These are phyloP conservation scores for Lentinula sp. DNA, from an alignment of 768 basidiomycete genomes.

Conservation along the genomic window DNA sequence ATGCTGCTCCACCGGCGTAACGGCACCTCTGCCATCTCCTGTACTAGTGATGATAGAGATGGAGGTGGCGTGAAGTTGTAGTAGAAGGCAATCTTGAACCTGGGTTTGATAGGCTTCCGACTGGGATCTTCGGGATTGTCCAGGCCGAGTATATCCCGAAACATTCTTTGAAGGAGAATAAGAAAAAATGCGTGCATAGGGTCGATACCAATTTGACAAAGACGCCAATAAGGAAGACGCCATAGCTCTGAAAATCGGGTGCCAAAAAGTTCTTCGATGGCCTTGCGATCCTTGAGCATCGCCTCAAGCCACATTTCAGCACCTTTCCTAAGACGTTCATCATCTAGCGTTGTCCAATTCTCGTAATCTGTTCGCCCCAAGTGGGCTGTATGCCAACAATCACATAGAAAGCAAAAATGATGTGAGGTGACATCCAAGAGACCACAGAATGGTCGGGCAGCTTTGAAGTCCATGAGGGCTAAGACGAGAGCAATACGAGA, in stretches of 20 bases:
- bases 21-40: neutral
- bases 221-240: constrained; percentile 28
- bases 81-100: neutral
- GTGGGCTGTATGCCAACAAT: neutral
- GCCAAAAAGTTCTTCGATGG: constrained; percentile 15
- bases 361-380: neutral
- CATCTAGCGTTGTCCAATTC: constrained; percentile 12
- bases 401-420: neutral
- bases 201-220: constrained; percentile 22
- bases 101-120: neutral
- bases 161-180: neutral
- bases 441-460: neutral
- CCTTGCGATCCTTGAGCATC: constrained; percentile 9
- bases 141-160: neutral
- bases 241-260: constrained; percentile 12
- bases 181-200: constrained; percentile 24
- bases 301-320: constrained; percentile 18
- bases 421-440: no score
- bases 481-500: neutral
- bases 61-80: neutral
- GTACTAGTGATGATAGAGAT: neutral
- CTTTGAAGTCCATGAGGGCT: neutral
- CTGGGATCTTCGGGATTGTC: neutral
- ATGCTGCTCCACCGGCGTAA: neutral
- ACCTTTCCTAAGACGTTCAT: constrained; percentile 1